Evolutionary conservation across 2,329 filamentous ascomycete species (phyloP).

Genomic region (Paraphaeosphaeria sporulosa): DNA sequence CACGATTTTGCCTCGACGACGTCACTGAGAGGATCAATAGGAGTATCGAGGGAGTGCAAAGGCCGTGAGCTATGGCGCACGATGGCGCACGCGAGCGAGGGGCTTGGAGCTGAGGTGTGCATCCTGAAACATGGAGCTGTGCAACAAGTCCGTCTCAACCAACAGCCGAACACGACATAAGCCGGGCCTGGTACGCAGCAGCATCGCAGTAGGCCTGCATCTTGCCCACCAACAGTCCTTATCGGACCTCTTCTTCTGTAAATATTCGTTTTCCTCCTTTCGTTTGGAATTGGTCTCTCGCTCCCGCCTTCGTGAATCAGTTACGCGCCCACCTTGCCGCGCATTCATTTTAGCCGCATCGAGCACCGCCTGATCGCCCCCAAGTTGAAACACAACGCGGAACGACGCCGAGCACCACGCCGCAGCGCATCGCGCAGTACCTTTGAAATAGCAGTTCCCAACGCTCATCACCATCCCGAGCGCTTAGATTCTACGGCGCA

Average conservation of each 20-base stretch:
- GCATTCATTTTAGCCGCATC: slow-evolving; percentile 3
- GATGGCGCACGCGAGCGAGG: slow-evolving; percentile 2
- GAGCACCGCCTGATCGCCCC: slow-evolving; percentile 6
- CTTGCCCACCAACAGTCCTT: slow-evolving; percentile 8
- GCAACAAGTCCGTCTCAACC: slow-evolving; percentile 11
- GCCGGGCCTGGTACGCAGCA: slow-evolving; percentile 6
- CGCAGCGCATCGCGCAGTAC: slow-evolving; percentile 8
- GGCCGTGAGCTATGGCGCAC: neutral
- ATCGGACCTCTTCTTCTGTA: neutral
- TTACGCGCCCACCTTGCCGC: slow-evolving; percentile 10
- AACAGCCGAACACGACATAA: slow-evolving; percentile 11
- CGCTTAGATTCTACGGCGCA: slow-evolving; percentile 6
- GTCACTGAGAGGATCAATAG: neutral
- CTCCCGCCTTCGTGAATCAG: neutral
- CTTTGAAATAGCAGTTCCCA: slow-evolving; percentile 11
- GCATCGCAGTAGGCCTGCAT: slow-evolving; percentile 2
- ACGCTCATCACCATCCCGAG: slow-evolving; percentile 10
- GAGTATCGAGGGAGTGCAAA: slow-evolving; percentile 9
- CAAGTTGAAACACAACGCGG: slow-evolving; percentile 12
- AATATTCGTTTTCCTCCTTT: neutral
- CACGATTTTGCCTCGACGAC: neutral
- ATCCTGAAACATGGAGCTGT: slow-evolving; percentile 10
- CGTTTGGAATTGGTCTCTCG: neutral
- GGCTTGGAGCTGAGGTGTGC: slow-evolving; percentile 11
- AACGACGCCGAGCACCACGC: slow-evolving; percentile 3